Evolutionary conservation across 2,329 filamentous ascomycete genomes (phyloP), one percentile per base, ranked within the genome.

Genomic region (Scedosporium boydii): DNA sequence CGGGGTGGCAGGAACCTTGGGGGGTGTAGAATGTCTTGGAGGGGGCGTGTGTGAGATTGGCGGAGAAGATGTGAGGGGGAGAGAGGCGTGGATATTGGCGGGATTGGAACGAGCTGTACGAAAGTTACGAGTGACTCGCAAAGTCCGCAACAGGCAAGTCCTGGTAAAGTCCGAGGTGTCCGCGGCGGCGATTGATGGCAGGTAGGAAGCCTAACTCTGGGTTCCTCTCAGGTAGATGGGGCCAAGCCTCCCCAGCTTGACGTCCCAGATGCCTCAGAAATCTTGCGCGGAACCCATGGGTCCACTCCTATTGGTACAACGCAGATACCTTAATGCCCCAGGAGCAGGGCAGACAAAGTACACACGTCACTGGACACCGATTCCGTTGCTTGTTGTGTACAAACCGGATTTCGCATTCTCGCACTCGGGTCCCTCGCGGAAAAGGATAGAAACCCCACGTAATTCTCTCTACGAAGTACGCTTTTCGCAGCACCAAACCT

Each of bases 141-240:
- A 55, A 55, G 51, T 55, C 51, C 51, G 51, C 23, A 41, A 42
- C n/a, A 42, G 57, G 57, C 29, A 59, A n/a, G 18, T 44, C 41
- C 42, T 60, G 21, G 38, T 59, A 48, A 60, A 60, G 41, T 60
- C 58, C 58, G 51, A 55, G 51, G 21, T 23, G 18, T 55, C 44
- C 44, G 44, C 34, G 34, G 12, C 34, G 10, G 34, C 44, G 44
- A 48, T 23, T 18, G 44, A n/a, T 18, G n/a, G 44, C 6, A 48
- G 10, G 21, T 6, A 23, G n/a, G 51, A 55, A 55, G 18, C 51
- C 51, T n/a, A 12, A 26, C 18, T 14, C 6, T 27, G 51, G 18
- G 51, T 55, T 55, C 5, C 51, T 38, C 27, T 41, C 55, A 58
- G 55, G 55, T 58, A 58, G 14, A 58, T 38, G 34, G 34, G 12